Percentiles rank a stretch among this genome's conserved stretches.
phyloP scores from a whole-genome alignment of 2,329 filamentous ascomycete genomes.

The Xylariales sp. region DNA sequence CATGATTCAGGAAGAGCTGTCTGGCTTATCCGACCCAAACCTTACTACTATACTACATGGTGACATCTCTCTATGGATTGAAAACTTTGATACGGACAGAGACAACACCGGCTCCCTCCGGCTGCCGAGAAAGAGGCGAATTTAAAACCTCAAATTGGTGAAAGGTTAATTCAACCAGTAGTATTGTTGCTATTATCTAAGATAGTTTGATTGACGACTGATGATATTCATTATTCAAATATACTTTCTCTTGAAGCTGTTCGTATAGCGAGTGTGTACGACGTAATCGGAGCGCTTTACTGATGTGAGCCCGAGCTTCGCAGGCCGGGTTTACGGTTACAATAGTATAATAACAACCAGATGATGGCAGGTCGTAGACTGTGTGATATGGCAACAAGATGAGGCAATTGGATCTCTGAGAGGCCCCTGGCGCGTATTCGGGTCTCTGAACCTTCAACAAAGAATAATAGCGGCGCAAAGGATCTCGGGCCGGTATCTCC shows the following conservation, averaged over 20 bases:
- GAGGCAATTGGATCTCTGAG: background rate
- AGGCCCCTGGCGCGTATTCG: background rate
- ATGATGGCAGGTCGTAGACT: background rate
- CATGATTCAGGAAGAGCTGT: conserved; percentile 19
- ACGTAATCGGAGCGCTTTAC: background rate
- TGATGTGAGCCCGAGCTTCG: background rate
- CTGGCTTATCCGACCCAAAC: background rate
- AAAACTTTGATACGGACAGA: background rate
- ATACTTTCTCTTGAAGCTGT: background rate
- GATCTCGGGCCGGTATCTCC: too few relatives aligned
- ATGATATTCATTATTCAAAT: background rate
- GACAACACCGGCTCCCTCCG: background rate
- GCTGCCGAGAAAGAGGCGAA: background rate
- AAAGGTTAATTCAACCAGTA: background rate
- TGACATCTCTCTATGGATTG: background rate
- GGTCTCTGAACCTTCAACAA: background rate
- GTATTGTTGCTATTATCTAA: background rate
- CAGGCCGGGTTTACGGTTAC: background rate
- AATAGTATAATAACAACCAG: background rate
- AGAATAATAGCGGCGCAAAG: background rate
- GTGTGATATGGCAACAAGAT: background rate
- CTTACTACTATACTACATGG: background rate
- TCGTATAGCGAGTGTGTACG: background rate
- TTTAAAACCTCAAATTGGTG: background rate
- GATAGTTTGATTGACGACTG: background rate